phyloP scores from a whole-genome alignment of 768 basidiomycete species.

The Crucibulum laeve region DNA sequence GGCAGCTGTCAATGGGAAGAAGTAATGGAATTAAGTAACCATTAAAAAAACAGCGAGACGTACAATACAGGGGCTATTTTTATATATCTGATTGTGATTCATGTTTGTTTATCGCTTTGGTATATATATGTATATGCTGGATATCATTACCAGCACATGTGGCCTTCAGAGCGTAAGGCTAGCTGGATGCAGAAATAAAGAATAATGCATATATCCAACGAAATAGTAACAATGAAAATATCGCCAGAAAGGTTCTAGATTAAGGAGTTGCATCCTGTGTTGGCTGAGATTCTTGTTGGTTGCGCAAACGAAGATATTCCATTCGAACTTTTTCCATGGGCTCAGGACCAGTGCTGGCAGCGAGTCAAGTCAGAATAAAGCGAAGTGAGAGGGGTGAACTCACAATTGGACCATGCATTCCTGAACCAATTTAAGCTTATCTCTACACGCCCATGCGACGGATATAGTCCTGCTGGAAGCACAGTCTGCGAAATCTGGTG shows the following conservation, averaged over 20 bases:
- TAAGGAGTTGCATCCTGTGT: slow-evolving; percentile 1
- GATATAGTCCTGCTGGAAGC: slow-evolving; percentile 77
- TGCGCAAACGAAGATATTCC: slow-evolving; percentile 70
- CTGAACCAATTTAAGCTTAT: slow-evolving; percentile 64
- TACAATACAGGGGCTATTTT: too few species aligned
- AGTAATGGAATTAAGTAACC: slow-evolving; percentile 21
- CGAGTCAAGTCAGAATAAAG: slow-evolving; percentile 3
- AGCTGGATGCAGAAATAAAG: not conserved
- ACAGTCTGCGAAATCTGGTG: slow-evolving; percentile 79
- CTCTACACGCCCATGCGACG: slow-evolving; percentile 80
- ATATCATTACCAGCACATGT: too few species aligned
- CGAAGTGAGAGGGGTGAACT: slow-evolving; percentile 21
- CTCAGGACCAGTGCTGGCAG: slow-evolving; percentile 69
- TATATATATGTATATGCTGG: too few species aligned
- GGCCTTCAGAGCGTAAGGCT: too few species aligned
- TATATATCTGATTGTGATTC: slow-evolving; percentile 1
- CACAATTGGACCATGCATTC: slow-evolving; percentile 80
- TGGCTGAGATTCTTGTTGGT: slow-evolving; percentile 26
- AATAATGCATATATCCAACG: not conserved
- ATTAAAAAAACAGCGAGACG: too few species aligned
- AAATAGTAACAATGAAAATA: not conserved
- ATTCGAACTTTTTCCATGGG: slow-evolving; percentile 68
- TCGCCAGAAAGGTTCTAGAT: not conserved
- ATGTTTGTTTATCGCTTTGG: too few species aligned
- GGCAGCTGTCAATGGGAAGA: slow-evolving; percentile 45